Evolutionary conservation across 2,329 filamentous ascomycete genomes (phyloP).

Genomic region (Epichloe gansuensis): DNA sequence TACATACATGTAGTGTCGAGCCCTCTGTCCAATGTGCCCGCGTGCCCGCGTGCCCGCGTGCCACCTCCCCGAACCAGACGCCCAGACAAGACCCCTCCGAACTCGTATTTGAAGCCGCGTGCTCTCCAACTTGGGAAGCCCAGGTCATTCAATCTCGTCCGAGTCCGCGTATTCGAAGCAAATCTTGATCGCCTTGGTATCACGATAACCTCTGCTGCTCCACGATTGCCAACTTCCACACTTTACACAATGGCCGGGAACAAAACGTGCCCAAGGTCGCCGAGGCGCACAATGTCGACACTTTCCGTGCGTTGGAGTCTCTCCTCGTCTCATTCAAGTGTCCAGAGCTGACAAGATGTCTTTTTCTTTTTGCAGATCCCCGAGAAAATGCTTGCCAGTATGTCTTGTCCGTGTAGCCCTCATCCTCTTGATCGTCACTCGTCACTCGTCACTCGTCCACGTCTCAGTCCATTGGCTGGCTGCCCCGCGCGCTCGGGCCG

Average conservation of each 20-base stretch:
- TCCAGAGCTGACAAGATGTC: background rate
- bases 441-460: background rate
- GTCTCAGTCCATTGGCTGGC: background rate
- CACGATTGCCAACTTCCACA: background rate
- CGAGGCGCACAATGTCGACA: slow-evolving; percentile 68
- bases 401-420: slow-evolving; percentile 16
- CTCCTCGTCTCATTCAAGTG: background rate
- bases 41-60: too few species aligned
- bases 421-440: background rate
- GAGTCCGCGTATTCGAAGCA: background rate
- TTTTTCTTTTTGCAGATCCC: slow-evolving; percentile 36
- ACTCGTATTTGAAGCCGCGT: background rate
- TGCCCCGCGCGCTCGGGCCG: too few species aligned
- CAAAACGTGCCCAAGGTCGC: slow-evolving; percentile 44
- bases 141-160: too few species aligned
- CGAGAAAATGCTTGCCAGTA: slow-evolving; percentile 56
- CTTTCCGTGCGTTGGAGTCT: slow-evolving; percentile 43
- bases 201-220: background rate
- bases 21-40: too few species aligned
- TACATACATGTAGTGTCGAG: too few species aligned
- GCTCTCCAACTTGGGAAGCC: too few species aligned
- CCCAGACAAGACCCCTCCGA: background rate
- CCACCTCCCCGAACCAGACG: background rate
- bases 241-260: slow-evolving; percentile 31
- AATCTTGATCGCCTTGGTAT: background rate